Evolutionary conservation across 495 filamentous ascomycete species (phyloP).

Genomic region (Aspergillus leporis): DNA sequence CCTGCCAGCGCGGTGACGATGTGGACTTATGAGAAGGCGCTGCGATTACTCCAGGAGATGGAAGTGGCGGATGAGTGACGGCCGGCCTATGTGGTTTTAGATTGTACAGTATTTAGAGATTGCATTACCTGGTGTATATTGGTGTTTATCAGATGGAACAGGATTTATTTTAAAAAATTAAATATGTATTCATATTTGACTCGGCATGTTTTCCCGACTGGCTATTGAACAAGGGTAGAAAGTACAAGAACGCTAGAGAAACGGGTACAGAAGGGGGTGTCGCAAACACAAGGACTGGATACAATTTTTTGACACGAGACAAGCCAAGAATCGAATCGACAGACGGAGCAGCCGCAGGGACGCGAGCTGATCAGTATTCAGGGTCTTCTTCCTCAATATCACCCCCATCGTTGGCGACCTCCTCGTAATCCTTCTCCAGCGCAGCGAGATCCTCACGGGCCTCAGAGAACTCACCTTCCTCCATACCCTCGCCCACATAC

Average conservation of each 20-base stretch:
- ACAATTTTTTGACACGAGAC: constrained; percentile 21
- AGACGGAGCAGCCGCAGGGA: constrained; percentile 6
- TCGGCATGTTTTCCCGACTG: constrained; percentile 9
- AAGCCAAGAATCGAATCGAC: constrained; percentile 27
- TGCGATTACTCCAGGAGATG: constrained; percentile 57
- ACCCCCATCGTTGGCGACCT: constrained; percentile 74
- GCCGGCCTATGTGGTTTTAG: background rate
- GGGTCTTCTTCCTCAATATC: constrained; percentile 63
- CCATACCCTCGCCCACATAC: constrained; percentile 96
- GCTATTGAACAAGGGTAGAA: constrained; percentile 12
- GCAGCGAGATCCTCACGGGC: constrained; percentile 88
- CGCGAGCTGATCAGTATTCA: constrained; percentile 61
- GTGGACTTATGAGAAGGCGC: constrained; percentile 90
- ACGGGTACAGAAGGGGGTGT: constrained; percentile 33
- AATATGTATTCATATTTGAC: constrained; percentile 8
- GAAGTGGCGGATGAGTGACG: constrained; percentile 28
- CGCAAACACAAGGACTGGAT: constrained; percentile 25
- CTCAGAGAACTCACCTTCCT: constrained; percentile 92
- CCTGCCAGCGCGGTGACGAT: constrained; percentile 94
- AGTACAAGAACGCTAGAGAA: constrained; percentile 28
- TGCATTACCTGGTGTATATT: background rate
- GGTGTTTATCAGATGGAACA: background rate
- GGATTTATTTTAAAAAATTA: background rate
- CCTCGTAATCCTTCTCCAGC: constrained; percentile 89
- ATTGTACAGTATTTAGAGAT: constrained; percentile 1